A percentile compares a stretch with the other conserved stretches of the same genome.
Conservation (phyloP, 1,284 basidiomycete genomes). For the Blastosporella zonata region DNA sequence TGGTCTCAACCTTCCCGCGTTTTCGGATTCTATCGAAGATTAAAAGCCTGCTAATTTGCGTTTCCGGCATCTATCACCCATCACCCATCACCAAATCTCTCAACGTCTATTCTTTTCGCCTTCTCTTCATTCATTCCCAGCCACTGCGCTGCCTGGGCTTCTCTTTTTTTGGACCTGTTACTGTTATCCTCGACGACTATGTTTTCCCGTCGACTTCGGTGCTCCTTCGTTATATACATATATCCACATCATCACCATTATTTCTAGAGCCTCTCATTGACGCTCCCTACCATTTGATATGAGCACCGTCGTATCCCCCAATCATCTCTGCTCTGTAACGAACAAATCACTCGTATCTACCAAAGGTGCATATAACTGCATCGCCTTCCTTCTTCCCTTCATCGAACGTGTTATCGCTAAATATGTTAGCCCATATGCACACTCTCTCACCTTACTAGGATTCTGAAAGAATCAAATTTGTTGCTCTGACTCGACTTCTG, state of each 20-base stretch:
- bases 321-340: too few species aligned
- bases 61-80: constrained; percentile 6
- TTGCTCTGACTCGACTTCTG: too few species aligned
- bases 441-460: neutral
- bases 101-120: neutral
- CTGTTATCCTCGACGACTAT: constrained; percentile 16
- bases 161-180: constrained; percentile 12
- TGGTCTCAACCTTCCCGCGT: constrained; percentile 26
- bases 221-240: constrained; percentile 17
- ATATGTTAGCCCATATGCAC: constrained; percentile 4
- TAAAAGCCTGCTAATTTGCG: constrained; percentile 20
- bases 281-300: constrained; percentile 24
- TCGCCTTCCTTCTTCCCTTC: neutral
- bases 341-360: neutral
- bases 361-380: neutral
- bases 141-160: neutral
- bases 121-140: neutral
- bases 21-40: constrained; percentile 14
- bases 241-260: constrained; percentile 18
- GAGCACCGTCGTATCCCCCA: constrained; percentile 30
- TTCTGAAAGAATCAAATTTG: neutral
- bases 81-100: neutral
- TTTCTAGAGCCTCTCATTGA: constrained; percentile 13
- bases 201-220: constrained; percentile 22
- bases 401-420: too few species aligned